Evolutionary conservation across 2,329 filamentous ascomycete species (phyloP).

Genomic region (Lomentospora prolificans): DNA sequence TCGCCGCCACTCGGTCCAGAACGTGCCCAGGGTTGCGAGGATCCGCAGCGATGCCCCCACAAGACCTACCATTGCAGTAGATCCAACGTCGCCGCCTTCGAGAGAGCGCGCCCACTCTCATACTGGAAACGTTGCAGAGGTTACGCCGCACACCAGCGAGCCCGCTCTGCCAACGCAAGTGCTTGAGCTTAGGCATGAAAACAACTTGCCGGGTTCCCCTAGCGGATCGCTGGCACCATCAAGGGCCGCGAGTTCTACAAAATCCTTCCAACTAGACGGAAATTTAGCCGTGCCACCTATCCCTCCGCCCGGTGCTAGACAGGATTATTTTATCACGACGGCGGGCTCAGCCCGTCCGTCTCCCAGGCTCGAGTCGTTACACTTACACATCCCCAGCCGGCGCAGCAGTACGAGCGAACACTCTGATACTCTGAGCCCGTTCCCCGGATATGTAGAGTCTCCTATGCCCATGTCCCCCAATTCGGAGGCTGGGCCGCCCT

Average conservation of each 20-base stretch:
- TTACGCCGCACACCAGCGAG: not conserved
- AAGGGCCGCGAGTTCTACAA: conserved; percentile 11
- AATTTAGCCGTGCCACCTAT: conserved; percentile 31
- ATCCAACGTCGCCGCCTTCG: not conserved
- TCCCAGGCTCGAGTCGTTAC: conserved; percentile 18
- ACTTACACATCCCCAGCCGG: conserved; percentile 37
- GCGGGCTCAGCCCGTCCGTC: conserved; percentile 10
- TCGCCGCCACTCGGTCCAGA: conserved; percentile 6
- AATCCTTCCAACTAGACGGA: conserved; percentile 22
- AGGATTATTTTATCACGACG: conserved; percentile 2
- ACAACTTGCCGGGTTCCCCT: not conserved
- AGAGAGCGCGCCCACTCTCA: conserved; percentile 1
- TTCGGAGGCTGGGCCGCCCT: not conserved
- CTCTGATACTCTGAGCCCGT: conserved; percentile 49
- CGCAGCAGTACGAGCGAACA: conserved; percentile 30
- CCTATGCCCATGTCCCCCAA: conserved; percentile 19
- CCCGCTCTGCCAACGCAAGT: not conserved
- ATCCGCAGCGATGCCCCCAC: not conserved
- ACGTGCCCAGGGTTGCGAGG: not conserved
- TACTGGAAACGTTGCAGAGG: not conserved
- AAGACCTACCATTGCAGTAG: not conserved
- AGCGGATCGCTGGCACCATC: not conserved
- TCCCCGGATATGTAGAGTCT: conserved; percentile 58
- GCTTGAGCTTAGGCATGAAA: conserved; percentile 1
- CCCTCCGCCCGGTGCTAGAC: conserved; percentile 9